A percentile compares a stretch with the other conserved stretches of the same genome.
These are phyloP conservation scores for Ascochyta viciae-villosae DNA, from an alignment of 2,329 filamentous ascomycete species.

Conservation along the genomic window DNA sequence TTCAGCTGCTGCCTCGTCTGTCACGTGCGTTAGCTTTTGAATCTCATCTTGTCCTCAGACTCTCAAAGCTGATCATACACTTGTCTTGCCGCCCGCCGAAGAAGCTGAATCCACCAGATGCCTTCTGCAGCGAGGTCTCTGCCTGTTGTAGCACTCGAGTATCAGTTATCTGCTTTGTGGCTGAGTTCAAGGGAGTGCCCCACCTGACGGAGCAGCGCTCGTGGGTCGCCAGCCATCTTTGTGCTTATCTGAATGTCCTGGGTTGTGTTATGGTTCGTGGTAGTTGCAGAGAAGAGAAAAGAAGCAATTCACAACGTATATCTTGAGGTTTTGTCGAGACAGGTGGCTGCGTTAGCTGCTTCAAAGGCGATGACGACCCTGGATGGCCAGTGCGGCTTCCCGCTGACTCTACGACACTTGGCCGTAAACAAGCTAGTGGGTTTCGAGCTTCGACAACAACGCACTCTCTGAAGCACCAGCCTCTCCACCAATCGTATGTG, in stretches of 20 bases:
- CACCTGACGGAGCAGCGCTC: slow-evolving; percentile 49
- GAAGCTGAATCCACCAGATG: slow-evolving; percentile 82
- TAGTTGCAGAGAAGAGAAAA: slow-evolving; percentile 6
- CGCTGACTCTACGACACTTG: slow-evolving; percentile 25
- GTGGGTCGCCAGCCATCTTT: slow-evolving; percentile 48
- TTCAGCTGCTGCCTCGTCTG: slow-evolving; percentile 81
- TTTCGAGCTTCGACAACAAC: slow-evolving; percentile 31
- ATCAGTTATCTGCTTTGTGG: slow-evolving; percentile 38
- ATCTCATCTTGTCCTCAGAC: neutral
- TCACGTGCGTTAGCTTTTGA: slow-evolving; percentile 30
- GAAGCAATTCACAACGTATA: slow-evolving; percentile 11
- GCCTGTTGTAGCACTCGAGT: slow-evolving; percentile 65
- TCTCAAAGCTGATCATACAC: slow-evolving; percentile 49
- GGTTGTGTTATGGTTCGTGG: neutral
- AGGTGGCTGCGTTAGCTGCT: slow-evolving; percentile 43
- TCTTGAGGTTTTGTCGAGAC: slow-evolving; percentile 35
- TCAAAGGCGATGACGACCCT: slow-evolving; percentile 42
- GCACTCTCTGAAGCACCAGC: neutral
- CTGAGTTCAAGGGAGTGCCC: slow-evolving; percentile 38
- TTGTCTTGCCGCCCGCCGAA: slow-evolving; percentile 89
- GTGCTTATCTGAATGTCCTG: slow-evolving; percentile 6
- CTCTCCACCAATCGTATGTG: neutral
- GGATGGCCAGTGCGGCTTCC: slow-evolving; percentile 35
- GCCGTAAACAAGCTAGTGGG: slow-evolving; percentile 28
- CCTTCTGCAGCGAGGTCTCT: slow-evolving; percentile 79